Conservation (phyloP, 2,329 filamentous ascomycete species). For the Botrytis medusae region DNA sequence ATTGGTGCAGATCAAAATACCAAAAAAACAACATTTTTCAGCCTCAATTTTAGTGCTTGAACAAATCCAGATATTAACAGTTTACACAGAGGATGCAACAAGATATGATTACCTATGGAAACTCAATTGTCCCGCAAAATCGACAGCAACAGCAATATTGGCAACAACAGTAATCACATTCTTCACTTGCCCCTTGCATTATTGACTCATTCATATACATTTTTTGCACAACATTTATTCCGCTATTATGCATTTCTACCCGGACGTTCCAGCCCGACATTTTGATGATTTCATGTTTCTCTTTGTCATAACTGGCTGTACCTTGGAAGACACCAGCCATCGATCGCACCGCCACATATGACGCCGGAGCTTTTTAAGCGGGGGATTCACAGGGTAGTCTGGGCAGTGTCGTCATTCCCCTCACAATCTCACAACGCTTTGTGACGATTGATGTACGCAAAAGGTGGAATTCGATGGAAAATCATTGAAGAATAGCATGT, state of each 20-base stretch:
- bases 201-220: neutral
- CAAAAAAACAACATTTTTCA: neutral
- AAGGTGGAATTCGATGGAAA: neutral
- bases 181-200: neutral
- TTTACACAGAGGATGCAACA: neutral
- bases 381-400: neutral
- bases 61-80: neutral
- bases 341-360: conserved; percentile 4
- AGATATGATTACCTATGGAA: neutral
- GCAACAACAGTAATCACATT: neutral
- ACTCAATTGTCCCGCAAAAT: neutral
- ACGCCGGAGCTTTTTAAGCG: neutral
- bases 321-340: neutral
- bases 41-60: neutral
- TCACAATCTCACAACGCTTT: neutral
- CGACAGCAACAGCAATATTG: too few relatives aligned
- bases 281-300: neutral
- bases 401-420: neutral
- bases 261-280: neutral
- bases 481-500: neutral
- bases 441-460: neutral
- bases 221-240: neutral
- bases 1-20: neutral
- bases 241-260: neutral
- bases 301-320: neutral